Conservation (phyloP, 805 yeast genomes). For the Saccharomyces eubayanus region DNA sequence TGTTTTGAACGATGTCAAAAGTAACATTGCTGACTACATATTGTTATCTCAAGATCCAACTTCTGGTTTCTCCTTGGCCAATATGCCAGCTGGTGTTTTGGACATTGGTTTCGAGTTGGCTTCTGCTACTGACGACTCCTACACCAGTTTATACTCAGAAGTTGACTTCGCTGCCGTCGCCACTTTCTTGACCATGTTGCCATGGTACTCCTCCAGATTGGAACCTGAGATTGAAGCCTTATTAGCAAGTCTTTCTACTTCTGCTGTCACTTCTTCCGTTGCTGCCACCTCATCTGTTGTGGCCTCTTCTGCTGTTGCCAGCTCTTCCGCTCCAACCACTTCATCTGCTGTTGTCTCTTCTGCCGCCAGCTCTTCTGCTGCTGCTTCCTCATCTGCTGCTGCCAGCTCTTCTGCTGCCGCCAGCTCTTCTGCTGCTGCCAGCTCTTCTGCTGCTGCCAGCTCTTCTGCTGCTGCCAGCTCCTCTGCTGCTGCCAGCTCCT, state of each 20-base stretch:
- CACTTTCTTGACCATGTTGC: conserved; percentile 26
- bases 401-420: not conserved
- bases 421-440: not conserved
- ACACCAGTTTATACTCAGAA: conserved; percentile 25
- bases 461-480: not conserved
- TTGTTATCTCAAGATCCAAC: conserved; percentile 3
- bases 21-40: conserved; percentile 9
- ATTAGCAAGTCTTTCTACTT: not conserved
- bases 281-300: not conserved
- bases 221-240: conserved; percentile 7
- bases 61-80: conserved; percentile 3
- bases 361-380: not conserved
- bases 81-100: conserved; percentile 12
- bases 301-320: not conserved
- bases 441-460: not conserved
- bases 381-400: not conserved
- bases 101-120: conserved; percentile 13
- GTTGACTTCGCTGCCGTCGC: conserved; percentile 23
- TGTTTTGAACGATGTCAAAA: conserved; percentile 11
- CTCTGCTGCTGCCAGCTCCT: not conserved
- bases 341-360: not conserved
- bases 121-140: conserved; percentile 29
- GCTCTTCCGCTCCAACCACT: not conserved
- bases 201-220: conserved; percentile 29
- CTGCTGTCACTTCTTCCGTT: not conserved